phyloP scores from a whole-genome alignment of 2,329 filamentous ascomycete species.

The Colletotrichum tofieldiae region DNA sequence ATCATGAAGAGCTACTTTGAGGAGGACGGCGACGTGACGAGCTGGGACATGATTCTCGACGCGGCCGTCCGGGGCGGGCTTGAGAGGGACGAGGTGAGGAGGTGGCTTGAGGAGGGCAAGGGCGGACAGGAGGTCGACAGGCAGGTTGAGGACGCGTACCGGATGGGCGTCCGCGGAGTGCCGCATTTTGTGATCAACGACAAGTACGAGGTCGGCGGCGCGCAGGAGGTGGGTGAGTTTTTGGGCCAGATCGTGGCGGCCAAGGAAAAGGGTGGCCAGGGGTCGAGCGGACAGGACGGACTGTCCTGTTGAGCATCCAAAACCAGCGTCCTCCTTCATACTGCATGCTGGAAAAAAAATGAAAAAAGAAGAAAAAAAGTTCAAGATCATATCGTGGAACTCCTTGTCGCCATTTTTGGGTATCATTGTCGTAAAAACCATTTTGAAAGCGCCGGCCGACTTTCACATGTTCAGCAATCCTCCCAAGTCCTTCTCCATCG shows the following conservation, averaged over 20 bases:
- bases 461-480: slow-evolving; percentile 68
- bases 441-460: slow-evolving; percentile 6
- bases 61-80: slow-evolving; percentile 71
- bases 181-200: slow-evolving; percentile 83
- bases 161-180: slow-evolving; percentile 74
- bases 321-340: not conserved
- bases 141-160: slow-evolving; percentile 68
- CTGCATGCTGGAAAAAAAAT: not conserved
- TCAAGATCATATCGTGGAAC: slow-evolving; percentile 33
- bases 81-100: slow-evolving; percentile 65
- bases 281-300: slow-evolving; percentile 20
- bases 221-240: slow-evolving; percentile 79
- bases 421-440: slow-evolving; percentile 33
- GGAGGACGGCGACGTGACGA: slow-evolving; percentile 75
- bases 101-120: slow-evolving; percentile 67
- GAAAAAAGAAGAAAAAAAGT: not conserved
- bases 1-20: slow-evolving; percentile 79
- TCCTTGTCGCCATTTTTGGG: slow-evolving; percentile 28
- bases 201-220: slow-evolving; percentile 77
- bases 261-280: slow-evolving; percentile 49
- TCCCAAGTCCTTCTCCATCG: slow-evolving; percentile 71
- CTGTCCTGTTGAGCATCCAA: slow-evolving; percentile 22
- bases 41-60: slow-evolving; percentile 64
- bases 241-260: slow-evolving; percentile 74
- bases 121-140: slow-evolving; percentile 72